These are phyloP conservation scores for Leishmania major DNA, from an alignment of 208 protist species.

Conservation along the genomic window DNA sequence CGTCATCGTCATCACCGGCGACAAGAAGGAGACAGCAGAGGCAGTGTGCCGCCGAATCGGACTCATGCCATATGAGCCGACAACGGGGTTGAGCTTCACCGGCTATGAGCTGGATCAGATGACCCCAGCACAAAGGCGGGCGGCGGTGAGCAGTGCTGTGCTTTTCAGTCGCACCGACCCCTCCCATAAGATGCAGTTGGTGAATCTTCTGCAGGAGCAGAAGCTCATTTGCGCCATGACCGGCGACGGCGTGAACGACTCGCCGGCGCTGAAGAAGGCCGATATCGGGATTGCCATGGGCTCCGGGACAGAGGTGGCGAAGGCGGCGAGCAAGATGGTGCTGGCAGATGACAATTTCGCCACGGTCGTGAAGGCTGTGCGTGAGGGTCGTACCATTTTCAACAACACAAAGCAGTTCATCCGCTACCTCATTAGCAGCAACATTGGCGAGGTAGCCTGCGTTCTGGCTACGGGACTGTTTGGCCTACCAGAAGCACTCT, in stretches of 20 bases:
- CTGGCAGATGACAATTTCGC: slow-evolving; percentile 97
- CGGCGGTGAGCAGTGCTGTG: slow-evolving; percentile 59
- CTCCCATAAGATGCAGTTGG: slow-evolving; percentile 88
- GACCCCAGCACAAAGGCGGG: slow-evolving; percentile 49
- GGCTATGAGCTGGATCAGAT: slow-evolving; percentile 80
- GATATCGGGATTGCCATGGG: slow-evolving; percentile 99
- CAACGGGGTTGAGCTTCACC: slow-evolving; percentile 58
- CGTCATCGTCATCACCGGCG: slow-evolving; percentile 98
- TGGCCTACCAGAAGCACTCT: slow-evolving; percentile 93
- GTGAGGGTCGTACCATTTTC: slow-evolving; percentile 96
- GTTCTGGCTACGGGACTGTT: slow-evolving; percentile 84
- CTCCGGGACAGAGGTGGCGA: slow-evolving; percentile 97
- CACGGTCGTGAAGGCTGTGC: slow-evolving; percentile 96
- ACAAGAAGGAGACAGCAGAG: slow-evolving; percentile 96
- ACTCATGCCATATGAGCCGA: slow-evolving; percentile 65
- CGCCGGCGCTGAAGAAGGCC: slow-evolving; percentile 97
- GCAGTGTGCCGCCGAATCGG: slow-evolving; percentile 95
- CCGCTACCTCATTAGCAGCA: slow-evolving; percentile 97
- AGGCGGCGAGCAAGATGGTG: slow-evolving; percentile 97
- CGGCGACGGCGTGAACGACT: slow-evolving; percentile 93
- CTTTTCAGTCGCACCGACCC: slow-evolving; percentile 88
- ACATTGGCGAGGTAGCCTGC: slow-evolving; percentile 96
- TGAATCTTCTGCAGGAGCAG: slow-evolving; percentile 83
- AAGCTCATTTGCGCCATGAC: slow-evolving; percentile 91
- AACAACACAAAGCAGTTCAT: slow-evolving; percentile 98